Conservation (phyloP, 371 early-diverging fungal genomes). For the Syncephalastrum sp. region DNA sequence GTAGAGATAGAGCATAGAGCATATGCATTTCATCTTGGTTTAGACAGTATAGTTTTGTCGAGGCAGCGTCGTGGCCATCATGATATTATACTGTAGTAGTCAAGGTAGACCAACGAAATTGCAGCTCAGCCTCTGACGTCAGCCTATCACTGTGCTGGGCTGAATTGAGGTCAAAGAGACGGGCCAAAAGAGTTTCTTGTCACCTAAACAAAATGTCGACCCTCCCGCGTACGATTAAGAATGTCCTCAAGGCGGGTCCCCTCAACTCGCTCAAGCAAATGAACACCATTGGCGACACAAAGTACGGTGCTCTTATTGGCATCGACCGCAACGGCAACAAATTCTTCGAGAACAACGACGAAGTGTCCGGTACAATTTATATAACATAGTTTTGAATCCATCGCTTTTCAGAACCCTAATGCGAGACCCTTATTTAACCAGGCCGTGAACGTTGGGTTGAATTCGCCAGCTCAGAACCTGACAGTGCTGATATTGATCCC, state of each 20-base stretch:
- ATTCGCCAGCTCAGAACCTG: slow-evolving; percentile 73
- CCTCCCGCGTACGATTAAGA: slow-evolving; percentile 61
- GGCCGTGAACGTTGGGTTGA: slow-evolving; percentile 93
- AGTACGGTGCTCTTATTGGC: slow-evolving; percentile 85
- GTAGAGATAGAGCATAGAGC: too few species aligned
- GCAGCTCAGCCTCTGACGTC: too few species aligned
- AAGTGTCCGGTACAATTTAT: slow-evolving; percentile 66
- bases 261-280: slow-evolving; percentile 63
- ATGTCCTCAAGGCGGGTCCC: slow-evolving; percentile 59
- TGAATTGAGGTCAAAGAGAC: too few species aligned
- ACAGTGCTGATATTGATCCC: slow-evolving; percentile 84
- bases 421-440: slow-evolving; percentile 16
- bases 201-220: slow-evolving; percentile 45
- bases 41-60: too few species aligned
- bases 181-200: too few species aligned
- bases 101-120: too few species aligned
- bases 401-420: neutral
- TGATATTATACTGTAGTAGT: too few species aligned
- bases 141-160: too few species aligned
- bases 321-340: slow-evolving; percentile 87
- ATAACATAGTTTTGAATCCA: neutral
- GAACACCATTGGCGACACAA: slow-evolving; percentile 77
- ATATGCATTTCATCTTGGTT: too few species aligned
- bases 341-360: slow-evolving; percentile 87
- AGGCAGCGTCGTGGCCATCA: too few species aligned